Evolutionary conservation across 2,329 filamentous ascomycete genomes (phyloP).

Genomic region (Trichoderma arundinaceum): DNA sequence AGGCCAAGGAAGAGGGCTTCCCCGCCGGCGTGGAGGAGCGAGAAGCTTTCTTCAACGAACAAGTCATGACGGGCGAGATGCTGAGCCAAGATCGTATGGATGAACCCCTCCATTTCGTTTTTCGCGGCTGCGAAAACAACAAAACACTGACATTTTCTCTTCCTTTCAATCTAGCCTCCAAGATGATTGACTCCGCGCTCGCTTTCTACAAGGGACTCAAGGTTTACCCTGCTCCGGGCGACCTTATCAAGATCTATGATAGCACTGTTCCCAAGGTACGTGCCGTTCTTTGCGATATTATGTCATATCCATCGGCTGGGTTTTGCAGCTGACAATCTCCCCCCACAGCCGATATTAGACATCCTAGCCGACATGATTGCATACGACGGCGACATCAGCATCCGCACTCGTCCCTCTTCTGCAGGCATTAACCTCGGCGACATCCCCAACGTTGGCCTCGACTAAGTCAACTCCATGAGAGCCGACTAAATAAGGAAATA

Average conservation of each 20-base stretch:
- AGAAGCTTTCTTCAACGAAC: constrained; percentile 95
- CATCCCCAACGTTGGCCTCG: constrained; percentile 59
- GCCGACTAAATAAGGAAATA: not conserved
- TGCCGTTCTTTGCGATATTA: not conserved
- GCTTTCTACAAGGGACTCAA: constrained; percentile 99
- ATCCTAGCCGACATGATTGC: constrained; percentile 98
- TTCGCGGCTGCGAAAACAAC: not conserved
- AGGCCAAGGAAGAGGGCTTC: constrained; percentile 90
- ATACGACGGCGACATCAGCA: constrained; percentile 75
- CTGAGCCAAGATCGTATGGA: constrained; percentile 79
- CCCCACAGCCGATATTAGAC: constrained; percentile 79
- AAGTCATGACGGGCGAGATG: constrained; percentile 86
- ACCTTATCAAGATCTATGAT: constrained; percentile 96
- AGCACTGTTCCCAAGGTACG: constrained; percentile 94
- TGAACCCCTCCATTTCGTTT: constrained; percentile 3
- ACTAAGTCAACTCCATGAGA: constrained; percentile 47
- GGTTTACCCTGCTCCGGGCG: constrained; percentile 92
- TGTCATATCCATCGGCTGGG: not conserved
- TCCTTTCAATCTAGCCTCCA: constrained; percentile 57
- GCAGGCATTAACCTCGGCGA: constrained; percentile 52
- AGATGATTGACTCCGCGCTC: constrained; percentile 81
- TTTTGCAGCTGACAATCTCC: not conserved
- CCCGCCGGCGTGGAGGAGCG: constrained; percentile 89
- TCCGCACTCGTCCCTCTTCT: constrained; percentile 52
- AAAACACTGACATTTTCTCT: not conserved